Evolutionary conservation across 2,329 filamentous ascomycete species (phyloP).

Genomic region (Microdochium paspali): DNA sequence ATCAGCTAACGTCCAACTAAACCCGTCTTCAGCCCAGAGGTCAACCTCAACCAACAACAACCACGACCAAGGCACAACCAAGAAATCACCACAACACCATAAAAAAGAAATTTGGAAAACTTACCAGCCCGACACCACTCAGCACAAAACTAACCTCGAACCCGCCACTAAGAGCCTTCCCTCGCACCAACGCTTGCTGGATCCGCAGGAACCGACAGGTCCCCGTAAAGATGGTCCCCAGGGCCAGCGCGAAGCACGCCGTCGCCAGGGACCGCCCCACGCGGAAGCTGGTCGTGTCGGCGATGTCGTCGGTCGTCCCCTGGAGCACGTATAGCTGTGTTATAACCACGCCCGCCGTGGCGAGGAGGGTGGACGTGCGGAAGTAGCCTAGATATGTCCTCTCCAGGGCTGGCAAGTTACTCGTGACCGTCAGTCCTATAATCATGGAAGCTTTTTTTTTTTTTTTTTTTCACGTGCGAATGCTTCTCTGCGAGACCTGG

Average conservation of each 20-base stretch:
- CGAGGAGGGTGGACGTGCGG: slow-evolving; percentile 59
- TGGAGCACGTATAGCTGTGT: slow-evolving; percentile 57
- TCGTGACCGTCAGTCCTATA: too few species aligned
- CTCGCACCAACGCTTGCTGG: slow-evolving; percentile 2
- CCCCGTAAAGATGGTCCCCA: slow-evolving; percentile 3
- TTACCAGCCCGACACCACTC: background rate
- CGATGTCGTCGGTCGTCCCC: slow-evolving; percentile 44
- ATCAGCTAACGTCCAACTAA: background rate
- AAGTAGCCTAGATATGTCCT: slow-evolving; percentile 67
- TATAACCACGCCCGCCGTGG: slow-evolving; percentile 55
- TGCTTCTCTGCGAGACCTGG: too few species aligned
- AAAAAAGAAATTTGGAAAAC: background rate
- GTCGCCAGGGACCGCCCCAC: slow-evolving; percentile 45
- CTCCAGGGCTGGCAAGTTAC: slow-evolving; percentile 49
- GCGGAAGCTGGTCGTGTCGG: slow-evolving; percentile 21
- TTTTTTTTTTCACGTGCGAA: too few species aligned
- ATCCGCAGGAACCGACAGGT: slow-evolving; percentile 3
- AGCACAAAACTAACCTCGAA: slow-evolving; percentile 3
- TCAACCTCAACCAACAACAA: background rate
- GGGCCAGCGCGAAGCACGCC: slow-evolving; percentile 19
- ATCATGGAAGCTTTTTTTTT: too few species aligned
- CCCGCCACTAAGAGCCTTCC: slow-evolving; percentile 2
- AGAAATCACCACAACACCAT: background rate
- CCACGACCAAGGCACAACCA: background rate
- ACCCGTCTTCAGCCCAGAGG: too few species aligned